A percentile compares a stretch with the other conserved stretches of the same genome.
Evolutionary conservation across 257 asterid genomes (phyloP).

Genomic region (Solanum pinnatisectum): DNA sequence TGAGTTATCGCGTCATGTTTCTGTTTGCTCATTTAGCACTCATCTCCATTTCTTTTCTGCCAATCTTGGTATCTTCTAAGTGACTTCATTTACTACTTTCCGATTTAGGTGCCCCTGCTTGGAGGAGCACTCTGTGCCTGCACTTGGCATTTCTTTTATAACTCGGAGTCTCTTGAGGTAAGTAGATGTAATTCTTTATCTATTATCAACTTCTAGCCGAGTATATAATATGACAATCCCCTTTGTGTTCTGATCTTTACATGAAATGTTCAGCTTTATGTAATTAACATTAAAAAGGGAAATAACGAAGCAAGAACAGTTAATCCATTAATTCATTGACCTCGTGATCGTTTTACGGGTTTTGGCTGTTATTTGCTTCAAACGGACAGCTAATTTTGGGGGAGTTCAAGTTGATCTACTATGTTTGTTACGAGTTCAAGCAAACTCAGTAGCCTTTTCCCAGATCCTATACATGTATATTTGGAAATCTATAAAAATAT

Average conservation of each 20-base stretch:
- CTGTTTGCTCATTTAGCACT: background rate
- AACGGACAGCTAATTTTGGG: background rate
- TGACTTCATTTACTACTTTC: conserved; percentile 3
- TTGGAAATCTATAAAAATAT: background rate
- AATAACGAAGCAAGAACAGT: background rate
- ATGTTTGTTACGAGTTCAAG: background rate
- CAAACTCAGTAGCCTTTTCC: background rate
- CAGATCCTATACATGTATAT: background rate
- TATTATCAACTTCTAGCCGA: background rate
- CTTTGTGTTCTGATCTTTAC: background rate
- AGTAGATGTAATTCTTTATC: background rate
- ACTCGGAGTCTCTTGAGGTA: conserved; percentile 93
- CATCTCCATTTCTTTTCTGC: background rate
- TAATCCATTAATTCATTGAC: background rate
- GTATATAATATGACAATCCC: background rate
- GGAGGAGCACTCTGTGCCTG: conserved; percentile 99
- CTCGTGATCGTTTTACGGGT: background rate
- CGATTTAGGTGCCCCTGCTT: conserved; percentile 77
- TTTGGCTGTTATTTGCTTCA: background rate
- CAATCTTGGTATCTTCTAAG: background rate
- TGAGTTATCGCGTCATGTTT: background rate
- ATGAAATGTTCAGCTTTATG: background rate
- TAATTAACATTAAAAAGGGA: background rate
- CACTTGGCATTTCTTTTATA: conserved; percentile 99
- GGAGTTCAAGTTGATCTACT: background rate